Evolutionary conservation across 1,139 yeast species (phyloP), one percentile per base, ranked within the genome.

Genomic region (Diutina pseudorugosa): DNA sequence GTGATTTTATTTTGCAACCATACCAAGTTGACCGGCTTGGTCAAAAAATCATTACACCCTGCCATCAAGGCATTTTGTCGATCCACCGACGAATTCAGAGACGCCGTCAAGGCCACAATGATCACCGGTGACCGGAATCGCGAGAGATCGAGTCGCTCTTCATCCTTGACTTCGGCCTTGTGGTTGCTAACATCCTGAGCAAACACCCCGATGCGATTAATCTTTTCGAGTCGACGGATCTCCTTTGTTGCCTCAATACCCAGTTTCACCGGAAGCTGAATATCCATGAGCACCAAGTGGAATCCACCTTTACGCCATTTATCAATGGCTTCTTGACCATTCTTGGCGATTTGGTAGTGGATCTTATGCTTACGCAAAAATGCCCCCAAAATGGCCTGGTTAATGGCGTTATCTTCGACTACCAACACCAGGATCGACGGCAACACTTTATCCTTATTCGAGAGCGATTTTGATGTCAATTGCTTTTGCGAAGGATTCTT

Each of bases 1-100:
- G 93, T 88, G 55, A 93, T 87, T 69, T 93, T 93, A 62, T 87
- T 89, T 61, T 91, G 90, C 53, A 93, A 73, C 98, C 98, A 93
- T 45, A 83, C 90, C 61, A 93, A 74, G 61, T 90, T 91, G 14
- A 94, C 98, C 0, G 98, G 98, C 58, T 93, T 93, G n/a, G 98
- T 93, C 60, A 93, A 72, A 67, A 85, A 93, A 66, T 93, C 98
- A 63, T 93, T 93, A 68, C 98, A 93, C 49, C 98, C 98, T 1
- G 98, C 97, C 49, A 95, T 86, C 56, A 93, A 73, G 0, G 98
- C 98, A 61, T 88, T 89, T 58, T 89, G 84, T 63, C 87, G 82
- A 67, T 91, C 98, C 25, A 84, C 83, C n/a, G 85, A 81, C 20
- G 94, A 79, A 55, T 74, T 73, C 19, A 94, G 86, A 12, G 93